These are phyloP conservation scores for Dianthus caryophyllus DNA, from an alignment of 148 eudicot genomes.

Conservation along the genomic window DNA sequence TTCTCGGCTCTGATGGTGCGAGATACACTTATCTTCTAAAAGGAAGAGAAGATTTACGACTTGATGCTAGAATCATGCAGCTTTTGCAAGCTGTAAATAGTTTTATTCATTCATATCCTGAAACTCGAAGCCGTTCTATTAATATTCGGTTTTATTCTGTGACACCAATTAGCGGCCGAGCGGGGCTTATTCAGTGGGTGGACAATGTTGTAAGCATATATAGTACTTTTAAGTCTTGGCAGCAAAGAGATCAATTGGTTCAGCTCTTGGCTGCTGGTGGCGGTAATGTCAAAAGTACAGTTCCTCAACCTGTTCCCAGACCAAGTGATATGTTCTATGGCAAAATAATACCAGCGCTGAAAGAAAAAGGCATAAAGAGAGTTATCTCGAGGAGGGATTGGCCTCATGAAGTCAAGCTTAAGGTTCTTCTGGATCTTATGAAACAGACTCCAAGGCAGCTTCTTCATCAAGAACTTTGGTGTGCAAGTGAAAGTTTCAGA, in stretches of 20 bases:
- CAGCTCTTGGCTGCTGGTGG: slow-evolving; percentile 54
- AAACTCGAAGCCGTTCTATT: slow-evolving; percentile 48
- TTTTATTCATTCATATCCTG: slow-evolving; percentile 65
- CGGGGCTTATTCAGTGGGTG: slow-evolving; percentile 99
- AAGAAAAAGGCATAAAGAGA: slow-evolving; percentile 98
- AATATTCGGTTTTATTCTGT: slow-evolving; percentile 88
- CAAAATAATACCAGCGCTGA: slow-evolving; percentile 95
- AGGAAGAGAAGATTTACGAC: slow-evolving; percentile 98
- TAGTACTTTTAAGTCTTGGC: slow-evolving; percentile 92
- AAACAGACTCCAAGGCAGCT: slow-evolving; percentile 87
- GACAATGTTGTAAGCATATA: slow-evolving; percentile 87
- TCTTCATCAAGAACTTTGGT: slow-evolving; percentile 99
- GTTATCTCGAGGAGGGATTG: slow-evolving; percentile 96
- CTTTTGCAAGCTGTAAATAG: slow-evolving; percentile 80
- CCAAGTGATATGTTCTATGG: slow-evolving; percentile 99
- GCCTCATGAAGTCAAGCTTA: slow-evolving; percentile 99
- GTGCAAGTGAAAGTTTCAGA: slow-evolving; percentile 93
- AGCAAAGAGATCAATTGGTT: slow-evolving; percentile 64
- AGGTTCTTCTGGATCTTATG: slow-evolving; percentile 93
- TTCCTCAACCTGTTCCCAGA: slow-evolving; percentile 82
- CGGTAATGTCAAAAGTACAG: slow-evolving; percentile 43
- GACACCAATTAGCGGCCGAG: slow-evolving; percentile 95
- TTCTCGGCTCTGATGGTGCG: slow-evolving; percentile 91
- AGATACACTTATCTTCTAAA: slow-evolving; percentile 88
- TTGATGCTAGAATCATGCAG: slow-evolving; percentile 99